Percentiles rank a stretch among this genome's conserved stretches.
Evolutionary conservation across 352 stramenopile species (phyloP).

Genomic region (Globisporangium cylindrosporum): DNA sequence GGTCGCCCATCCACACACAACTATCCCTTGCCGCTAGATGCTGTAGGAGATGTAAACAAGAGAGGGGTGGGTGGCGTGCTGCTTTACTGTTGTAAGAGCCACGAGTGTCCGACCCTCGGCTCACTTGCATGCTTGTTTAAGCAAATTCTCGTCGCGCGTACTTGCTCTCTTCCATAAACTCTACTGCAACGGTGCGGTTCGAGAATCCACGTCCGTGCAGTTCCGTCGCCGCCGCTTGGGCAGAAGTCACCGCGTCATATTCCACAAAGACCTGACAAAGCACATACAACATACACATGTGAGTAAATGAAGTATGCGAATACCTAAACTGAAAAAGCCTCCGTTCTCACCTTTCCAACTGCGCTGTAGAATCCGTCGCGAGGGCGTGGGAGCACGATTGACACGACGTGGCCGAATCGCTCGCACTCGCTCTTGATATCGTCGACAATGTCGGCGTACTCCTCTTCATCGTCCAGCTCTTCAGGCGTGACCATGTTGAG

Average conservation of each 20-base stretch:
- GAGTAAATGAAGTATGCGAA: neutral
- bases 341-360: slow-evolving; percentile 54
- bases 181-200: slow-evolving; percentile 87
- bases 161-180: slow-evolving; percentile 87
- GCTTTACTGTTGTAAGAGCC: neutral
- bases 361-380: slow-evolving; percentile 54
- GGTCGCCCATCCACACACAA: neutral
- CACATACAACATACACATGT: slow-evolving; percentile 20
- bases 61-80: neutral
- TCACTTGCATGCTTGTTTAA: slow-evolving; percentile 16
- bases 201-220: slow-evolving; percentile 93
- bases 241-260: slow-evolving; percentile 83
- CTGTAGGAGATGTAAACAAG: neutral
- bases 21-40: neutral
- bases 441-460: slow-evolving; percentile 94
- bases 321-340: neutral
- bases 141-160: slow-evolving; percentile 80
- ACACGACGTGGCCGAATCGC: slow-evolving; percentile 79
- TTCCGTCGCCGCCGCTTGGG: slow-evolving; percentile 79
- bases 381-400: slow-evolving; percentile 74
- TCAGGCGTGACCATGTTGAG: slow-evolving; percentile 98
- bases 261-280: slow-evolving; percentile 89
- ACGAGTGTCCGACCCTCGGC: neutral
- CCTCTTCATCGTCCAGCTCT: slow-evolving; percentile 93
- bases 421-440: slow-evolving; percentile 96